Percentiles rank a stretch among this genome's conserved stretches.
phyloP scores from a whole-genome alignment of 805 yeast genomes.

The Dipodascopsis tothii region DNA sequence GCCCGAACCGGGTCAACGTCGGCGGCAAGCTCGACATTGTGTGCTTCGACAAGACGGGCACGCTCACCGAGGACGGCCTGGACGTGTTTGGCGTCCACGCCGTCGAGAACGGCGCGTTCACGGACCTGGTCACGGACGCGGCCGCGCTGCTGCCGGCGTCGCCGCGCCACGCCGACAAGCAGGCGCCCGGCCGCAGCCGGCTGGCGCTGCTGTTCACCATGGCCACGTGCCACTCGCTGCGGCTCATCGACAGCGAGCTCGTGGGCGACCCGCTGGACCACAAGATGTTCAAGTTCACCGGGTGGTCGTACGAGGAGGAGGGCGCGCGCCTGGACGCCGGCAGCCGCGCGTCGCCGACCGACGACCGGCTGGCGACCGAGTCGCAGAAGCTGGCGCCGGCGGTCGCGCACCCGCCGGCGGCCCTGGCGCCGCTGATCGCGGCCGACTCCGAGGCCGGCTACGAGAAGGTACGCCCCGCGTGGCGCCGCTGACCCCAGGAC shows the following conservation, averaged over 20 bases:
- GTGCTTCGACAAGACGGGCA: conserved; percentile 96
- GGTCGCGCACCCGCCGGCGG: conserved; percentile 32
- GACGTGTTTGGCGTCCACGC: conserved; percentile 68
- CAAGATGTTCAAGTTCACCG: conserved; percentile 87
- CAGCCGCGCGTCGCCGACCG: conserved; percentile 3
- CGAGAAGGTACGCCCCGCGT: conserved; percentile 33
- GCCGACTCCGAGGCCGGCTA: conserved; percentile 19
- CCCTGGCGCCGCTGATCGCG: conserved; percentile 5
- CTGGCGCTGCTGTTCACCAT: conserved; percentile 40
- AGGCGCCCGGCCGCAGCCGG: neutral
- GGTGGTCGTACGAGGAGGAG: conserved; percentile 69
- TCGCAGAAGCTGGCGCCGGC: conserved; percentile 42
- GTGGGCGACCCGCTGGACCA: conserved; percentile 91
- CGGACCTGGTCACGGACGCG: conserved; percentile 6
- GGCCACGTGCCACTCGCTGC: conserved; percentile 82
- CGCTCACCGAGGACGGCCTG: conserved; percentile 91
- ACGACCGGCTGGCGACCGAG: conserved; percentile 28
- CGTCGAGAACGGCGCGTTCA: conserved; percentile 21
- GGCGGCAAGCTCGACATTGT: conserved; percentile 88
- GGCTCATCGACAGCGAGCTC: conserved; percentile 66
- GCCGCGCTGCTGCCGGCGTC: conserved; percentile 8
- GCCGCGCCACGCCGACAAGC: conserved; percentile 5
- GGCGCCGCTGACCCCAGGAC: conserved; percentile 21
- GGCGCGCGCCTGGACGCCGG: conserved; percentile 34
- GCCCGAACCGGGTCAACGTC: conserved; percentile 91